A percentile compares a stretch with the other conserved stretches of the same genome.
These are phyloP conservation scores for Psidium guajava DNA, from an alignment of 345 rosid genomes.

Conservation along the genomic window DNA sequence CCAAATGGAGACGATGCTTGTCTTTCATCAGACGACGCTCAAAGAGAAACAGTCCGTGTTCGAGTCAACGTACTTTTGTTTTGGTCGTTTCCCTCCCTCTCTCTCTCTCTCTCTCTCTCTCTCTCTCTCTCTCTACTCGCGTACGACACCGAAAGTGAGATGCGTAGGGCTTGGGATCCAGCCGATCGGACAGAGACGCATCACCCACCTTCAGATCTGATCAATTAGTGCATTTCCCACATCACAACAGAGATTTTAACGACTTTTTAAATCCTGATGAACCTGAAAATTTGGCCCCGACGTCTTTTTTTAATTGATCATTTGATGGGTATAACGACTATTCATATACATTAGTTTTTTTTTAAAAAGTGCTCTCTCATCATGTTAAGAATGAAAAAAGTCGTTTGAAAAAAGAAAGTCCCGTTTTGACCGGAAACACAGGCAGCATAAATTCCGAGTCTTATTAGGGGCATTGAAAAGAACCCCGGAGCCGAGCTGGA, in stretches of 20 bases:
- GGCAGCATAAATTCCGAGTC: not conserved
- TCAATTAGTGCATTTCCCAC: not conserved
- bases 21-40: not conserved
- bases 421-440: not conserved
- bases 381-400: not conserved
- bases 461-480: not conserved
- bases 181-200: not conserved
- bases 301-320: too few relatives aligned
- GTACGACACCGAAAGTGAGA: not conserved
- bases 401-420: rapidly evolving
- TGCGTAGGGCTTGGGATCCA: not conserved
- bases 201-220: not conserved
- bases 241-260: not conserved
- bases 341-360: too few relatives aligned
- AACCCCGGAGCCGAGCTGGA: not conserved
- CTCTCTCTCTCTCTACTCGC: not conserved
- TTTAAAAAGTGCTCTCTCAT: not conserved
- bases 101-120: not conserved
- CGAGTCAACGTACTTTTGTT: not conserved
- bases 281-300: too few relatives aligned
- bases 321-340: too few relatives aligned
- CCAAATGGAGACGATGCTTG: not conserved
- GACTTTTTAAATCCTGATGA: too few relatives aligned
- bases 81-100: not conserved
- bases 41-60: not conserved